Conservation (phyloP, 192 early-diverging fungal species). For the Backusella parvicylindrica region DNA sequence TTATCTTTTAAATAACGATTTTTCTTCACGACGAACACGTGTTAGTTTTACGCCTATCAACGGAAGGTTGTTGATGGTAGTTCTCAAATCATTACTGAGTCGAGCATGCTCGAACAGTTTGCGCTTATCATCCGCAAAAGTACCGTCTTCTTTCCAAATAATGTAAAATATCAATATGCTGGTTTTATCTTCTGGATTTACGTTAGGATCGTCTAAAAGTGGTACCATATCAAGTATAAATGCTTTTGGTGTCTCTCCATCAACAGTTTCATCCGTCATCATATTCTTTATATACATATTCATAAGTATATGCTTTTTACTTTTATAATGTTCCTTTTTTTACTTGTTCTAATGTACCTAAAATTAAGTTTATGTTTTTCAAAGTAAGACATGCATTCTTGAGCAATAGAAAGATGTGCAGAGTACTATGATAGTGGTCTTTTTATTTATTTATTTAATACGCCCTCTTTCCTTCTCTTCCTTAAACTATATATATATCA, state of each 20-base stretch:
- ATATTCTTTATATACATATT: conserved; percentile 46
- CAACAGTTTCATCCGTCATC: conserved; percentile 74
- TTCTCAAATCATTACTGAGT: conserved; percentile 62
- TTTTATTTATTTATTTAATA: background rate
- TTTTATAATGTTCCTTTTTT: background rate
- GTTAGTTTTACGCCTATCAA: conserved; percentile 64
- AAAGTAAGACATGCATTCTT: conserved; percentile 79
- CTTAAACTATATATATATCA: too few relatives aligned
- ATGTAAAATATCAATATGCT: conserved; percentile 80
- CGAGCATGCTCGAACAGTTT: conserved; percentile 68
- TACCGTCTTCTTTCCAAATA: conserved; percentile 70
- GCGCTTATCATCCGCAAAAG: conserved; percentile 70
- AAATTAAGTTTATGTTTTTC: conserved; percentile 61
- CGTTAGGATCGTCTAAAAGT: conserved; percentile 64
- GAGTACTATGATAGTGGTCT: conserved; percentile 65
- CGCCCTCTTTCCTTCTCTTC: background rate
- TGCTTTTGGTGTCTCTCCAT: conserved; percentile 66
- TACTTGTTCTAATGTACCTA: conserved; percentile 75
- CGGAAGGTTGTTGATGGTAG: conserved; percentile 74
- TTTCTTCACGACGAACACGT: conserved; percentile 42
- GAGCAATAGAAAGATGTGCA: conserved; percentile 79
- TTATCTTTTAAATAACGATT: conserved; percentile 41
- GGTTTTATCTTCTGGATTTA: conserved; percentile 63
- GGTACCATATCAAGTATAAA: conserved; percentile 79
- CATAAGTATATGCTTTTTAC: too few relatives aligned